A percentile compares a stretch with the other conserved stretches of the same genome.
Conservation (phyloP, 345 rosid genomes). For the Lepidium sativum region DNA sequence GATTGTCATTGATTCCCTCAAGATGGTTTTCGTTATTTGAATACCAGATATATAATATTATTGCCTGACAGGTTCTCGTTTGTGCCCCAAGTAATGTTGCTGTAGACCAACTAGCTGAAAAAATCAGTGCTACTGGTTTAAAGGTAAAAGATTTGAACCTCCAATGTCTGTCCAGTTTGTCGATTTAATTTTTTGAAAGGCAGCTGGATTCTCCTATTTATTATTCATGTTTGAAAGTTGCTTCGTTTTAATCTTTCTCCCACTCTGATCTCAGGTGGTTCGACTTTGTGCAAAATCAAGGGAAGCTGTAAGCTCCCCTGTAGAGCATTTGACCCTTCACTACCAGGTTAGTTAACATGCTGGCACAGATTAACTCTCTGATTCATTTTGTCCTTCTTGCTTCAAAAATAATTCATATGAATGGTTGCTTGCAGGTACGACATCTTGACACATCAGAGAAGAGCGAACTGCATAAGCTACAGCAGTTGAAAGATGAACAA, state of each 20-base stretch:
- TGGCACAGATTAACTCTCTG: background rate
- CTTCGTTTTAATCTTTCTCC: background rate
- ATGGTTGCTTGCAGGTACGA: conserved; percentile 56
- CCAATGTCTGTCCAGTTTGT: background rate
- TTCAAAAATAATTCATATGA: background rate
- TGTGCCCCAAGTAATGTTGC: conserved; percentile 99
- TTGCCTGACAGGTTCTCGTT: conserved; percentile 65
- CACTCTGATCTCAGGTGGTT: conserved; percentile 55
- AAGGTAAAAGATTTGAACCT: conserved; percentile 46
- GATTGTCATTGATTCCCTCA: background rate
- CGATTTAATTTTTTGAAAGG: background rate
- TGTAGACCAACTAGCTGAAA: conserved; percentile 98
- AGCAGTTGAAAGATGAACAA: conserved; percentile 99
- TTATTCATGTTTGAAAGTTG: conserved; percentile 2
- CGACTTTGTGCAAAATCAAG: conserved; percentile 99
- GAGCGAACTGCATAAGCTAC: conserved; percentile 97
- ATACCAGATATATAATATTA: background rate
- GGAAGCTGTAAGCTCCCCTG: conserved; percentile 99
- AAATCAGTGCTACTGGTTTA: conserved; percentile 96
- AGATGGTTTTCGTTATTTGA: background rate
- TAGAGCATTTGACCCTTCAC: conserved; percentile 98
- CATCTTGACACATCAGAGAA: conserved; percentile 99
- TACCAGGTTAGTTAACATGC: conserved; percentile 68
- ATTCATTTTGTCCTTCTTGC: background rate
- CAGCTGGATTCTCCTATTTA: background rate